Evolutionary conservation across 805 yeast species (phyloP), one percentile per base, ranked within the genome.

Genomic region (Metschnikowia reukaufii): DNA sequence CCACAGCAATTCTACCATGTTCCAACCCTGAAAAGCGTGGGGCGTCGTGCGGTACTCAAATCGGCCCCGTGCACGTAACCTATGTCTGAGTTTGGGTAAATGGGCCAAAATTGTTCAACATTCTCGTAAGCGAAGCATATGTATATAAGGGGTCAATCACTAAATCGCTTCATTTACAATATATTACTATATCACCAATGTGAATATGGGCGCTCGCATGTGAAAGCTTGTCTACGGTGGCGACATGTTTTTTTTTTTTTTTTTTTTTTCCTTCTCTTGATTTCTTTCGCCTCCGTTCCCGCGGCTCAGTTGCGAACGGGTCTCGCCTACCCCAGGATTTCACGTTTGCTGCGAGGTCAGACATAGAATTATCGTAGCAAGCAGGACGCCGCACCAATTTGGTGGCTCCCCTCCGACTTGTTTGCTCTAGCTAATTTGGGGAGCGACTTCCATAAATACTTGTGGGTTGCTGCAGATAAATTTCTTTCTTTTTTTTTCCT

Each of bases 341-440:
- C 33, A 13, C 44, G 39, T 39, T 45, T 45, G 48, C 48, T 45
- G 48, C 48, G 48, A 39, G n/a, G 39, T 39, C 39, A 44, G 43
- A 38, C 39, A 25, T 20, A 33, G 39, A 33, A 38, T 23, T 23
- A 31, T 25, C 15, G 33, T 29, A 44, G 43, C 43, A 38, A 44
- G 47, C 43, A 44, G 42, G 37, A 38, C 36, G 33, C 16, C 47
- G 35, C 42, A 27, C 39, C 19, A n/a, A 20, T 19, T 12, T 17
- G 35, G 30, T n/a, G 31, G 41, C 35, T 43, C 47, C 35, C 32
- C 36, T 16, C 30, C 30, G 8, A 38, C 43, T 44, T 44, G 43
- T 38, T 44, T 44, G 47, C 47, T 44, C 12, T 44, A 44, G n/a
- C 16, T 19, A 27, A 19, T 38, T 30, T 32, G 45, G 21, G 42